A percentile compares a stretch with the other conserved stretches of the same genome.
phyloP scores from a whole-genome alignment of 352 stramenopile species.

The Phytophthora europaea region DNA sequence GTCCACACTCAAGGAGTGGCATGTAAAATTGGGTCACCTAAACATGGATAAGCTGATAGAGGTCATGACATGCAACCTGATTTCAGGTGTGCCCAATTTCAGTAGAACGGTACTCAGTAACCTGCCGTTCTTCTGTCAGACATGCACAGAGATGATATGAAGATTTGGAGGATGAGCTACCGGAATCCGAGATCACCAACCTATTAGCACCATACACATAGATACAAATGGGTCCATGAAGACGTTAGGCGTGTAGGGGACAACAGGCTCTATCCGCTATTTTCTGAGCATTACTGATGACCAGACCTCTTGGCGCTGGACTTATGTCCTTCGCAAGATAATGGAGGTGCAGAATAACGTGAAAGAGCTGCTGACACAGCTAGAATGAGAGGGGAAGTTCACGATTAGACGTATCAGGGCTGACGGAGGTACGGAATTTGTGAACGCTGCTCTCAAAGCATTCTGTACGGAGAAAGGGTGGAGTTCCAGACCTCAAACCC shows the following conservation, averaged over 20 bases:
- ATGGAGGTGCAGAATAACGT: no score
- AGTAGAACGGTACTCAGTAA: not conserved
- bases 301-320: no score
- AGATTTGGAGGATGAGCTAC: constrained; percentile 7
- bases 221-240: no score
- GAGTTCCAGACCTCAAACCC: constrained; percentile 5
- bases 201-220: no score
- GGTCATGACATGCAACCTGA: constrained; percentile 1
- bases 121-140: not conserved
- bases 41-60: not conserved
- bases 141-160: constrained; percentile 9
- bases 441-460: no score
- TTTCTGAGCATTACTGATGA: no score
- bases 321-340: no score
- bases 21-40: not conserved
- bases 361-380: not conserved
- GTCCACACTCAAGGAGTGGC: not conserved
- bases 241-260: no score
- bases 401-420: no score
- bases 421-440: no score
- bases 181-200: not conserved
- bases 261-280: no score
- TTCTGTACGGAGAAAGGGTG: not conserved
- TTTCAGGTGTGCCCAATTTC: constrained; percentile 1
- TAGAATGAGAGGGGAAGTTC: no score